phyloP scores from a whole-genome alignment of 352 stramenopile genomes.

The Pythium aquatile region DNA sequence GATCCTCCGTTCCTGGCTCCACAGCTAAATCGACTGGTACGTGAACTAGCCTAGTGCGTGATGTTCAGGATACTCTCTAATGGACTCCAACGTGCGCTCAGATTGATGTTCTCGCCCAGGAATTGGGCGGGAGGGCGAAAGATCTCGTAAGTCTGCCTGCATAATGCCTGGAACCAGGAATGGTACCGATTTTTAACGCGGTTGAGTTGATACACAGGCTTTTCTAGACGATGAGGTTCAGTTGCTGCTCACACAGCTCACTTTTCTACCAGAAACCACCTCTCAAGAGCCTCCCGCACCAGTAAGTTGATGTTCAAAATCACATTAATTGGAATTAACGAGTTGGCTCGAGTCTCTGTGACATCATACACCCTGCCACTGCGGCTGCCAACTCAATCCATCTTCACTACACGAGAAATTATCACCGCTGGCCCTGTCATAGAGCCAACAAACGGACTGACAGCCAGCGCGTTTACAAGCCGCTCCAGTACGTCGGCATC shows the following conservation, averaged over 20 bases:
- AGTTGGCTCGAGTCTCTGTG: not conserved
- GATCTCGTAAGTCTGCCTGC: slow-evolving; percentile 20
- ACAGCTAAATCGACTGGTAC: slow-evolving; percentile 10
- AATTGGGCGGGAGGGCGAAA: slow-evolving; percentile 24
- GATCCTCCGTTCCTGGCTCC: slow-evolving; percentile 18
- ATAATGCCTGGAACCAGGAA: too few species aligned
- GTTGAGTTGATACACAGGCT: not conserved
- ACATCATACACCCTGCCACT: not conserved
- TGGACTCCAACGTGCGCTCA: not conserved
- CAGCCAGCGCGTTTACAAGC: slow-evolving; percentile 12
- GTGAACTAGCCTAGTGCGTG: not conserved
- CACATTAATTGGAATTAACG: not conserved
- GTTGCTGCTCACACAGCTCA: not conserved
- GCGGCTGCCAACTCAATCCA: not conserved
- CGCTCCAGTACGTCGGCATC: slow-evolving; percentile 20
- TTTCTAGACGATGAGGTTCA: not conserved
- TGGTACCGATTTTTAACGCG: too few species aligned
- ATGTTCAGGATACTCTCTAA: too few species aligned
- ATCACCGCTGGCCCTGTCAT: too few species aligned
- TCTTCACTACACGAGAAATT: not conserved
- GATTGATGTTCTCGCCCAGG: slow-evolving; percentile 24
- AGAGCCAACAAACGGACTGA: too few species aligned
- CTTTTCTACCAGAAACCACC: not conserved
- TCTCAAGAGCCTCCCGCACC: too few species aligned
- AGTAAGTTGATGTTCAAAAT: not conserved